Evolutionary conservation across 208 protist species (phyloP), one percentile per base, ranked within the genome.

Genomic region (Phytomonas francai): DNA sequence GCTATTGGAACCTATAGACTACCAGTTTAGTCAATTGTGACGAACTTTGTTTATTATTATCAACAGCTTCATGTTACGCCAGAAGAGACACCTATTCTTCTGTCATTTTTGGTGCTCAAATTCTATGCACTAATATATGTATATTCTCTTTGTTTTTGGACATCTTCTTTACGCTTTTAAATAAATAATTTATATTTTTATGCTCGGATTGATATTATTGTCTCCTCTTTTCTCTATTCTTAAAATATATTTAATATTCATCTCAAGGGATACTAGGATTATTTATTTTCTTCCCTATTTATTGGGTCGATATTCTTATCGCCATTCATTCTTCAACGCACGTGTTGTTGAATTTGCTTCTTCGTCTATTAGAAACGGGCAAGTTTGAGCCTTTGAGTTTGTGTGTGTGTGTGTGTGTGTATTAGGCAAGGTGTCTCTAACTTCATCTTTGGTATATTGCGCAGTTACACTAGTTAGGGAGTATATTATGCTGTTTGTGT

Each of bases 401-500:
- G 45, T 22, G 16, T 54, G n/a, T n/a, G n/a, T 54, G 19, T 25
- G 2, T 25, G 3, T 25, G 45, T 22, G 16, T 54, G 45, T 54
- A 19, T 25, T 22, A 25, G 45, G 2, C 45, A 54, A 45, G n/a
- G 19, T 62, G 32, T 63, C 59, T 58, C 22, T 6, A 63, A 36
- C 22, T 63, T 63, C 1, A 34, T 36, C 12, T 27, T 33, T 30
- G 25, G 8, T 45, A 62, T 29, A 54, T 31, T 3, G 25, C 5
- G 29, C n/a, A n/a, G 30, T 7, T 32, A 59, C 7, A 59, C 36
- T 33, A 6, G 11, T 59, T 32, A 31, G 8, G 7, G 31, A 60
- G 29, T 67, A 12, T 32, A 67, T 31, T 51, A 59, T 45, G 29
- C 54, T 63, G 16, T 63, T 16, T 63, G 36, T 25, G 36, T 6